Evolutionary conservation across 306 rosid species (phyloP).

Genomic region (Prunus davidiana): DNA sequence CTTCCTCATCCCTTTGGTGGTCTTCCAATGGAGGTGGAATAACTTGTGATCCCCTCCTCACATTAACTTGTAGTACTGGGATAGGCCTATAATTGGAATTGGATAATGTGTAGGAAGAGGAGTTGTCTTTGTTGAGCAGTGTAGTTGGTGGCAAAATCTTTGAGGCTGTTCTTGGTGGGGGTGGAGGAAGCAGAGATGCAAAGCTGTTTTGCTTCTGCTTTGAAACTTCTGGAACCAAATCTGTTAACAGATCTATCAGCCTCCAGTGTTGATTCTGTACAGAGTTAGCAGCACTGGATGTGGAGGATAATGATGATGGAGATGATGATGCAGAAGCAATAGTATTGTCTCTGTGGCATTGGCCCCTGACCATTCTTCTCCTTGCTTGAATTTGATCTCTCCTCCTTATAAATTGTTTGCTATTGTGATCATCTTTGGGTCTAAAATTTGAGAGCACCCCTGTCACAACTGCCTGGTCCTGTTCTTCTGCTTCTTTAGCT

Average conservation of each 20-base stretch:
- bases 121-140: background rate
- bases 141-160: constrained; percentile 30
- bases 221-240: constrained; percentile 22
- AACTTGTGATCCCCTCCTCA: constrained; percentile 11
- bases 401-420: constrained; percentile 23
- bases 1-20: constrained; percentile 34
- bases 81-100: constrained; percentile 7
- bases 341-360: too few relatives aligned
- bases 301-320: background rate
- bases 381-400: constrained; percentile 25
- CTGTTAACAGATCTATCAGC: constrained; percentile 28
- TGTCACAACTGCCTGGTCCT: constrained; percentile 28
- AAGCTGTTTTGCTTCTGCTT: constrained; percentile 15
- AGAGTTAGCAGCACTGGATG: background rate
- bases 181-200: constrained; percentile 42
- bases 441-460: constrained; percentile 28
- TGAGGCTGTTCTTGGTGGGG: constrained; percentile 29
- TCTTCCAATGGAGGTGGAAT: constrained; percentile 27
- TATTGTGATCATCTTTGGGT: constrained; percentile 17
- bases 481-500: constrained; percentile 24
- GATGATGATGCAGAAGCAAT: background rate
- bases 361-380: constrained; percentile 20
- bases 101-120: background rate
- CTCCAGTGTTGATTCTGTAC: constrained; percentile 19
- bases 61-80: constrained; percentile 17